phyloP scores from a whole-genome alignment of 176 grass and related monocot genomes.

The Alloteropsis semialata region DNA sequence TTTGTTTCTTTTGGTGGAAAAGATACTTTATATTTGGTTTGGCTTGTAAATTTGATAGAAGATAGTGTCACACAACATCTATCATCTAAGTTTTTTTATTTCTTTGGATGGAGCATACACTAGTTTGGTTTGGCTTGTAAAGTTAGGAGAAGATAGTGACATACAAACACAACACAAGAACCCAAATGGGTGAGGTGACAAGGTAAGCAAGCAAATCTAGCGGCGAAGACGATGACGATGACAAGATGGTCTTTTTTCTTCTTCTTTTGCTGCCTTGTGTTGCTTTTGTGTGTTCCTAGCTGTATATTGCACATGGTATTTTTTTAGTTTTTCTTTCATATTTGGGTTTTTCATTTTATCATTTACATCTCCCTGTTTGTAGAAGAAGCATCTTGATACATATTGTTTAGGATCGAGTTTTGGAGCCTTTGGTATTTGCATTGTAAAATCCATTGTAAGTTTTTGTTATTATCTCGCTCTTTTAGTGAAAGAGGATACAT shows the following conservation, averaged over 20 bases:
- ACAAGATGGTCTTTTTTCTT: neutral
- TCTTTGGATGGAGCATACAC: neutral
- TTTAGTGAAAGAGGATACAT: too few species aligned
- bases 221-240: neutral
- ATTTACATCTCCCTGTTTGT: too few species aligned
- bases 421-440: neutral
- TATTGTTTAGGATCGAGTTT: neutral
- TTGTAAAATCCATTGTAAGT: too few species aligned
- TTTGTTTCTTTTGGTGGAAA: neutral
- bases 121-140: neutral
- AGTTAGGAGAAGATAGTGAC: neutral
- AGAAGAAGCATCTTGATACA: neutral
- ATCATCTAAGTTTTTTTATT: neutral
- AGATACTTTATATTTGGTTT: neutral
- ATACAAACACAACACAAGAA: neutral
- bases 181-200: neutral
- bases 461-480: too few species aligned
- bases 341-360: too few species aligned
- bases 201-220: neutral
- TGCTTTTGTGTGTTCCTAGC: neutral
- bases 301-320: too few species aligned
- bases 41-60: neutral
- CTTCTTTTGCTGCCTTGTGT: neutral
- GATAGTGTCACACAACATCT: neutral
- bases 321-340: too few species aligned